Percentiles rank a stretch among this genome's conserved stretches.
Evolutionary conservation across 306 rosid species (phyloP).

Genomic region (Malus sieversii): DNA sequence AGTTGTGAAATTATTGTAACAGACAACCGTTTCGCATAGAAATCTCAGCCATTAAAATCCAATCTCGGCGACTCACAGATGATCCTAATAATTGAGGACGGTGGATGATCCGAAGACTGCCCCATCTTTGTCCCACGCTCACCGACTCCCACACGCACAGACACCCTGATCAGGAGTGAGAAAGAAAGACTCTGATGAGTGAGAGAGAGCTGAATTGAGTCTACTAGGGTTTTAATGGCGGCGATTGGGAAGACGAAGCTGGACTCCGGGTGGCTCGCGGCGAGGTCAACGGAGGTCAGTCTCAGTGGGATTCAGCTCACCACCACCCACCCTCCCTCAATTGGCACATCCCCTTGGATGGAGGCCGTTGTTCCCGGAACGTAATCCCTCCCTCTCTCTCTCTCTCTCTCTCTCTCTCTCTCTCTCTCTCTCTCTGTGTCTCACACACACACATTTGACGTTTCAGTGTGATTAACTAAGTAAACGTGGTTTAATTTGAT

Average conservation of each 20-base stretch:
- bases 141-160: not conserved
- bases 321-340: conserved; percentile 66
- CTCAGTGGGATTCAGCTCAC: conserved; percentile 74
- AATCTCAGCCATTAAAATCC: not conserved
- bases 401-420: not conserved
- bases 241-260: conserved; percentile 40
- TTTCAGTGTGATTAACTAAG: not conserved
- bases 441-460: too few relatives aligned
- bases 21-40: not conserved
- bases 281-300: conserved; percentile 62
- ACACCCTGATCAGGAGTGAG: not conserved
- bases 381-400: conserved; percentile 37
- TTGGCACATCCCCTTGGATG: conserved; percentile 68
- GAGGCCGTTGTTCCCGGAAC: conserved; percentile 88
- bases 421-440: not conserved
- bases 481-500: not conserved
- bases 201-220: not conserved
- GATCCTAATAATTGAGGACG: too few relatives aligned
- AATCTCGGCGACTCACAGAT: not conserved
- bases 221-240: conserved; percentile 17
- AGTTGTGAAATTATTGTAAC: not conserved
- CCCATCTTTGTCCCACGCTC: not conserved
- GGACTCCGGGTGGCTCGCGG: conserved; percentile 78
- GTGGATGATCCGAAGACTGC: not conserved
- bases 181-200: not conserved